A percentile compares a stretch with the other conserved stretches of the same genome.
Evolutionary conservation across 2,329 filamentous ascomycete genomes (phyloP).

Genomic region (Pseudonectria foliicola): DNA sequence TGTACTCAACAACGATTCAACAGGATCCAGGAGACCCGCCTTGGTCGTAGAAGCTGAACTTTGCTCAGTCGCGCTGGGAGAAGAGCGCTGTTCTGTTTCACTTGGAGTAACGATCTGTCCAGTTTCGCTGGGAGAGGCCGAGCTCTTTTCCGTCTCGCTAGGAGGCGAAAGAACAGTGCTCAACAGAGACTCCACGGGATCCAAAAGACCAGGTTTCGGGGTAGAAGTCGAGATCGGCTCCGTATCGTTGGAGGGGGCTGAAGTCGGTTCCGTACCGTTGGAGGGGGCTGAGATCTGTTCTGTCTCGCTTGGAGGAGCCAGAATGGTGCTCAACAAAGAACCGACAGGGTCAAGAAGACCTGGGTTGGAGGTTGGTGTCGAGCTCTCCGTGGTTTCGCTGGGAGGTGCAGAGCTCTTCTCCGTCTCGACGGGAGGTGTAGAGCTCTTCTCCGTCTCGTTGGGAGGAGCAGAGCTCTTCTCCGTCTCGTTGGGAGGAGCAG

Average conservation of each 20-base stretch:
- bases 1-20: conserved; percentile 14
- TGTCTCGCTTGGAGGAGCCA: conserved; percentile 7
- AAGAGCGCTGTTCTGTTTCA: too few relatives aligned
- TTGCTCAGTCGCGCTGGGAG: neutral
- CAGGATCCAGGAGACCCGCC: conserved; percentile 18
- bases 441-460: neutral
- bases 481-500: conserved; percentile 1
- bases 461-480: conserved; percentile 3
- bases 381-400: neutral
- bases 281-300: conserved; percentile 4
- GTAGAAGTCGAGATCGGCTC: conserved; percentile 8
- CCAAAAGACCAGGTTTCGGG: too few relatives aligned
- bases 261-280: conserved; percentile 8
- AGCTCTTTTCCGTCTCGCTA: too few relatives aligned
- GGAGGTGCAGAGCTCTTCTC: conserved; percentile 7
- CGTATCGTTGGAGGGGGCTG: neutral
- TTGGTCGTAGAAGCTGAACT: too few relatives aligned
- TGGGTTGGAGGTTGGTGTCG: conserved; percentile 7
- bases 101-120: too few relatives aligned
- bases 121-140: too few relatives aligned
- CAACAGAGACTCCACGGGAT: too few relatives aligned
- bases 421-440: conserved; percentile 4
- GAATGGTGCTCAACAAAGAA: conserved; percentile 12
- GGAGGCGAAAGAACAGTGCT: too few relatives aligned
- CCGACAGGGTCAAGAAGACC: conserved; percentile 19